These are phyloP conservation scores for Populus nigra DNA, from an alignment of 345 rosid genomes.

Conservation along the genomic window DNA sequence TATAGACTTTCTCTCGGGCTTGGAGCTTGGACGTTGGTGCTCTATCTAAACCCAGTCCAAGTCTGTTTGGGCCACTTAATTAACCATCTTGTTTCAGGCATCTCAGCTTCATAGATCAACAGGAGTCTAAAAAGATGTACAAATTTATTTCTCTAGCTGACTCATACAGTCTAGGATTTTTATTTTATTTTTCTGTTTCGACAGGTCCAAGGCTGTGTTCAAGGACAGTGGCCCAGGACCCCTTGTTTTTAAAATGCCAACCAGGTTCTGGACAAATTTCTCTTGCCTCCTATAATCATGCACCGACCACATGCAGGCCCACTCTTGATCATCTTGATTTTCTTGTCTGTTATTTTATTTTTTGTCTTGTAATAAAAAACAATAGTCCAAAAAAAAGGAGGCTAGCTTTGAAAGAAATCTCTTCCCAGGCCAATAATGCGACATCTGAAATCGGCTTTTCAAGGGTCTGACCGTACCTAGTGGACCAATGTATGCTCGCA, in stretches of 20 bases:
- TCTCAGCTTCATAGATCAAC: too few species aligned
- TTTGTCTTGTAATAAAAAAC: neutral
- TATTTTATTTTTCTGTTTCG: too few species aligned
- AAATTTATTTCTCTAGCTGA: too few species aligned
- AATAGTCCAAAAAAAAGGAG: neutral
- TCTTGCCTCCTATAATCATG: too few species aligned
- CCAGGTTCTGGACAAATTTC: neutral
- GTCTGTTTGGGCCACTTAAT: neutral
- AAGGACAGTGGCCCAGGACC: neutral
- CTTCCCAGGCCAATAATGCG: neutral
- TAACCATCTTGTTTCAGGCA: too few species aligned
- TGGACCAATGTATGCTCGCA: neutral
- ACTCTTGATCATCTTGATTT: neutral
- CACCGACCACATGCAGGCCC: neutral
- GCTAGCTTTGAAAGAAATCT: neutral
- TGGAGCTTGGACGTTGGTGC: neutral
- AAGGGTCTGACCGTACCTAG: neutral
- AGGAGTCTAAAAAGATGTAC: too few species aligned
- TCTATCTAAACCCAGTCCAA: neutral
- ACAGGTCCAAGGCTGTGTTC: neutral
- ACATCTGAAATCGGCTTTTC: neutral
- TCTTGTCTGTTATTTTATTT: too few species aligned
- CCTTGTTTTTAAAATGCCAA: neutral
- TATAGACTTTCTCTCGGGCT: neutral
- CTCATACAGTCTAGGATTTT: too few species aligned